A percentile compares a stretch with the other conserved stretches of the same genome.
These are phyloP conservation scores for Xylariaceae sp. DNA, from an alignment of 2,329 filamentous ascomycete genomes.

Conservation along the genomic window DNA sequence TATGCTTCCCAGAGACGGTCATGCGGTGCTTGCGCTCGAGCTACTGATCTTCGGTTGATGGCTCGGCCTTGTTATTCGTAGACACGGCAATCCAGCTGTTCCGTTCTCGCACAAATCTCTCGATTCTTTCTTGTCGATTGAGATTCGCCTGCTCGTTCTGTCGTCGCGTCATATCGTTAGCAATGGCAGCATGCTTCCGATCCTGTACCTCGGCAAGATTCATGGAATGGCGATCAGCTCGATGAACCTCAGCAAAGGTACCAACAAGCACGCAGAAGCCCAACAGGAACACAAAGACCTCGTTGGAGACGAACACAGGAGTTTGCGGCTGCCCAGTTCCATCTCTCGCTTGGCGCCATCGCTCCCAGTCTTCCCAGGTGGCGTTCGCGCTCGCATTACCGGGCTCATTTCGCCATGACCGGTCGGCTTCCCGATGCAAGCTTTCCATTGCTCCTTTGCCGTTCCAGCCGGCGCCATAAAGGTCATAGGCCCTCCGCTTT, in stretches of 20 bases:
- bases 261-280: slow-evolving; percentile 64
- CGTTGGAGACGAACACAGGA: slow-evolving; percentile 68
- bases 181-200: slow-evolving; percentile 61
- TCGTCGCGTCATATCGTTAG: slow-evolving; percentile 51
- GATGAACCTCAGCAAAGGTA: slow-evolving; percentile 64
- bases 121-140: slow-evolving; percentile 61
- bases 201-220: slow-evolving; percentile 62
- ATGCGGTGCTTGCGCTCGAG: neutral
- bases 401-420: slow-evolving; percentile 44
- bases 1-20: neutral
- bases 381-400: slow-evolving; percentile 62
- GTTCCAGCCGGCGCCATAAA: slow-evolving; percentile 75
- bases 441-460: slow-evolving; percentile 47
- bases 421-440: slow-evolving; percentile 38
- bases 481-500: slow-evolving; percentile 77
- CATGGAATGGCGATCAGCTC: slow-evolving; percentile 58
- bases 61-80: neutral
- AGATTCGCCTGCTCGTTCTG: slow-evolving; percentile 48
- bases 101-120: slow-evolving; percentile 69
- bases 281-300: slow-evolving; percentile 69
- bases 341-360: slow-evolving; percentile 58
- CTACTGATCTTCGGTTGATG: slow-evolving; percentile 10
- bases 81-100: slow-evolving; percentile 41
- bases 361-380: slow-evolving; percentile 98
- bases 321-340: slow-evolving; percentile 44